Percentiles rank a stretch among this genome's conserved stretches.
phyloP scores from a whole-genome alignment of 1,139 yeast species.

The Saccharomyces hybrid region DNA sequence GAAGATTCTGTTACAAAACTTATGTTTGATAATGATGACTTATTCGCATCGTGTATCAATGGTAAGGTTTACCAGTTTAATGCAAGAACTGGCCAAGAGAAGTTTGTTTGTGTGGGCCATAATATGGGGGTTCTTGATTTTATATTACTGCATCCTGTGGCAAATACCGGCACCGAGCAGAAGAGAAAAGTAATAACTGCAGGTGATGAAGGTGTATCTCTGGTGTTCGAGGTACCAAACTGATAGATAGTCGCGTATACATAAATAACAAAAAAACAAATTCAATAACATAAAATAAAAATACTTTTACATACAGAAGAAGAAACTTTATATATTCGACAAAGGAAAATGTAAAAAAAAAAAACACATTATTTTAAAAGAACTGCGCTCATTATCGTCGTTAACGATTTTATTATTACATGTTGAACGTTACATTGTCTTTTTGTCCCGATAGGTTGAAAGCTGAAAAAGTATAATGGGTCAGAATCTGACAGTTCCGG shows the following conservation, averaged over 20 bases:
- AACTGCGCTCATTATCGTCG: not conserved
- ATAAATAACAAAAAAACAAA: not conserved
- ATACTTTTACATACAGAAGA: not conserved
- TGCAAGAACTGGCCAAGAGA: slow-evolving; percentile 75
- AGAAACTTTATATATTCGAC: not conserved
- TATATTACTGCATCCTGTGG: slow-evolving; percentile 39
- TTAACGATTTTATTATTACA: not conserved
- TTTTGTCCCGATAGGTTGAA: not conserved
- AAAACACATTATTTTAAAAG: not conserved
- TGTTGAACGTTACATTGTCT: not conserved
- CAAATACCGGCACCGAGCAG: slow-evolving; percentile 35
- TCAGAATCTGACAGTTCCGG: not conserved
- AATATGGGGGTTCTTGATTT: slow-evolving; percentile 90
- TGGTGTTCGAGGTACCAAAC: slow-evolving; percentile 48
- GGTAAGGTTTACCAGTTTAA: slow-evolving; percentile 87
- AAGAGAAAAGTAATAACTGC: slow-evolving; percentile 78
- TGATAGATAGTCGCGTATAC: slow-evolving; percentile 5
- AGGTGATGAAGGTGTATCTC: slow-evolving; percentile 95
- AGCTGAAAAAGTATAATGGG: not conserved
- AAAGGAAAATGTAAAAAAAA: not conserved
- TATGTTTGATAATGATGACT: slow-evolving; percentile 46
- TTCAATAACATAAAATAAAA: not conserved
- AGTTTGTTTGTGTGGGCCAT: slow-evolving; percentile 82
- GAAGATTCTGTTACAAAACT: slow-evolving; percentile 82
- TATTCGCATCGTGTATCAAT: slow-evolving; percentile 73